Base-by-base conservation (phyloP, 768 basidiomycete genomes). In the Kwoniella sp. region DNA sequence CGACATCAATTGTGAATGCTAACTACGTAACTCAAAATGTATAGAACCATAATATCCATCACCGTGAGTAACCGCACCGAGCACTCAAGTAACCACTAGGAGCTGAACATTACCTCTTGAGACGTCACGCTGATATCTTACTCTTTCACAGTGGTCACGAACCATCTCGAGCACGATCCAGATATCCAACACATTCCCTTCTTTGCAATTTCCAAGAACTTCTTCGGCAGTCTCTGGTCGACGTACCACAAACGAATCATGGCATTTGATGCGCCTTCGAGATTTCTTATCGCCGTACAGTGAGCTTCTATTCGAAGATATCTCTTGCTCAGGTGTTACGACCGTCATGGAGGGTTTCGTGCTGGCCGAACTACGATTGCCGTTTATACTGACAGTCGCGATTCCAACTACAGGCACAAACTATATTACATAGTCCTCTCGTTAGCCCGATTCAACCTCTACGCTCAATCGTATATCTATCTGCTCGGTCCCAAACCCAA, bases 391-490 rank as follows among this genome's bases (percentile, higher is more conserved):
- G 52, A 55, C 50, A 27, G 3, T 4, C 17, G 17, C 17, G 21
- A 52, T 10, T 13, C n/a, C 44, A 33, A 21, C n/a, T n/a, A 4
- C 64, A 82, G 81, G 59, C 94, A 97, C 79, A 89, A 89, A 55
- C 83, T 96, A 24, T 98, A 97, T 82, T 98, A 97, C 80, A 57
- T 94, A 74, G 83, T 98, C 72, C 88, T 99, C 82, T 85, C 86
- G 21, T 87, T 98, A 64, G 95, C 88, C 2, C 87, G 95, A 49
- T 95, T 97, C 83, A 99, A 99, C 80, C 88, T 99, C 50, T 96
- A 95, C 80, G 88, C 83, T 58, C 87, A 88, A 63, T 92, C 93
- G 1, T 99, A 95, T 78, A 79, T 74, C 29, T 92, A 86, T 80
- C 83, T 97, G 60, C 82, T 85, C 60, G 74, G 75, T 83, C 68